phyloP scores from a whole-genome alignment of 257 asterid genomes.

The Ballota nigra region DNA sequence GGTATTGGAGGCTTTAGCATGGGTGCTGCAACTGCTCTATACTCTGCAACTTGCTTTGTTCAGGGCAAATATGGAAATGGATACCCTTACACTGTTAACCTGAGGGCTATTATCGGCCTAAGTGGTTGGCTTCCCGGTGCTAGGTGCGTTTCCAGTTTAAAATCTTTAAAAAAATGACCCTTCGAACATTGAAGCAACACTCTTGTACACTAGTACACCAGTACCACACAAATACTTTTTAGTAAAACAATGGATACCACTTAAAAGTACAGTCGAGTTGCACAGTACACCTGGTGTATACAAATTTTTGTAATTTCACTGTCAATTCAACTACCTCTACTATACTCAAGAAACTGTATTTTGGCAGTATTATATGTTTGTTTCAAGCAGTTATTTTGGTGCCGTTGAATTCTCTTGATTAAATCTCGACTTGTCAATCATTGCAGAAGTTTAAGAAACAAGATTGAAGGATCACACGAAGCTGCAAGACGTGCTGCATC shows the following conservation, averaged over 20 bases:
- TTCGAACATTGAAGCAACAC: not conserved
- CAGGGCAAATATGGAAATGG: slow-evolving; percentile 86
- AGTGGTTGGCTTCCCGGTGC: slow-evolving; percentile 99
- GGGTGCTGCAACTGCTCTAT: slow-evolving; percentile 94
- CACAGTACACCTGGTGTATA: not conserved
- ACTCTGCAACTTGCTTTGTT: slow-evolving; percentile 87
- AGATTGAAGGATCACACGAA: slow-evolving; percentile 81
- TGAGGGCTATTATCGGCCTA: slow-evolving; percentile 76
- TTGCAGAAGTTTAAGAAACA: slow-evolving; percentile 70
- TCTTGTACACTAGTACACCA: not conserved
- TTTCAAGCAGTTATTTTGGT: not conserved
- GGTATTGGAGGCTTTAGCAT: slow-evolving; percentile 98
- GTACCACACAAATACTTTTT: not conserved
- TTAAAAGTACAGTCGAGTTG: too few species aligned
- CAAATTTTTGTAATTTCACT: not conserved
- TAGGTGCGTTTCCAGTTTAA: slow-evolving; percentile 43
- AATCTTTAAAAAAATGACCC: not conserved
- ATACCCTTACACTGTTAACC: slow-evolving; percentile 66
- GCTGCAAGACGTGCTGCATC: slow-evolving; percentile 86
- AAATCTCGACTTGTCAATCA: not conserved
- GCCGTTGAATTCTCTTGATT: not conserved
- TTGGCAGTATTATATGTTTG: too few species aligned
- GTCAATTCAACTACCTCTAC: too few species aligned
- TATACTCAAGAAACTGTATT: not conserved
- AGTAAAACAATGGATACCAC: not conserved